Evolutionary conservation across 2,329 filamentous ascomycete species (phyloP).

Genomic region (Clonostachys solani): DNA sequence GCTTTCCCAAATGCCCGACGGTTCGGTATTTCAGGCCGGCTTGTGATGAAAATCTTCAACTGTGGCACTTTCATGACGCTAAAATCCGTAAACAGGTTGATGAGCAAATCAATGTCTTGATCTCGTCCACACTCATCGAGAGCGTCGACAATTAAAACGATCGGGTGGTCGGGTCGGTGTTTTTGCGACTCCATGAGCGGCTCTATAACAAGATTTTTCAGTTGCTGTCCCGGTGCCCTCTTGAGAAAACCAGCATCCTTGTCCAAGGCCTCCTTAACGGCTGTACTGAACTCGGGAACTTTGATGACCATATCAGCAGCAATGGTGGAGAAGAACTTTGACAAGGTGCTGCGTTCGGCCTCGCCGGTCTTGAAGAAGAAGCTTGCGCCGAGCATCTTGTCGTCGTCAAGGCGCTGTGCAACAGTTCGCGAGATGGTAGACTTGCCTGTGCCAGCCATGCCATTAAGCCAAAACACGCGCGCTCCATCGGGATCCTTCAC

Average conservation of each 20-base stretch:
- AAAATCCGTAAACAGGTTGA: too few relatives aligned
- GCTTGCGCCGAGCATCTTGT: neutral
- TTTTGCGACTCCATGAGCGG: neutral
- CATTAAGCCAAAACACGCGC: neutral
- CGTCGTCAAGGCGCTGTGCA: neutral
- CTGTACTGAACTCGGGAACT: neutral
- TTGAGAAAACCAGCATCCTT: neutral
- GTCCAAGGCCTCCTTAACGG: neutral
- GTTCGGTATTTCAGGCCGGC: slow-evolving; percentile 18
- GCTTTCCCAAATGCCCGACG: slow-evolving; percentile 20
- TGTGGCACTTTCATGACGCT: too few relatives aligned
- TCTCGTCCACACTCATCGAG: neutral
- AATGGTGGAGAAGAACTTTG: neutral
- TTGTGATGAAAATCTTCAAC: neutral
- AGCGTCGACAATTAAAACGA: neutral
- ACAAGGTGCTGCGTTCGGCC: neutral
- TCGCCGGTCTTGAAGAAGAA: slow-evolving; percentile 3
- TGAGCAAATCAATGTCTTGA: too few relatives aligned
- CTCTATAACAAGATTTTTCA: neutral
- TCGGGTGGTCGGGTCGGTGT: neutral
- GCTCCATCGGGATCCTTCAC: neutral
- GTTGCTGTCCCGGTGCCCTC: neutral
- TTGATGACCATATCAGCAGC: neutral
- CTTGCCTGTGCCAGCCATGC: slow-evolving; percentile 1
- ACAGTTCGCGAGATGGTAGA: slow-evolving; percentile 1